phyloP scores from a whole-genome alignment of 1,284 basidiomycete species.

The Xerocomus tenax region DNA sequence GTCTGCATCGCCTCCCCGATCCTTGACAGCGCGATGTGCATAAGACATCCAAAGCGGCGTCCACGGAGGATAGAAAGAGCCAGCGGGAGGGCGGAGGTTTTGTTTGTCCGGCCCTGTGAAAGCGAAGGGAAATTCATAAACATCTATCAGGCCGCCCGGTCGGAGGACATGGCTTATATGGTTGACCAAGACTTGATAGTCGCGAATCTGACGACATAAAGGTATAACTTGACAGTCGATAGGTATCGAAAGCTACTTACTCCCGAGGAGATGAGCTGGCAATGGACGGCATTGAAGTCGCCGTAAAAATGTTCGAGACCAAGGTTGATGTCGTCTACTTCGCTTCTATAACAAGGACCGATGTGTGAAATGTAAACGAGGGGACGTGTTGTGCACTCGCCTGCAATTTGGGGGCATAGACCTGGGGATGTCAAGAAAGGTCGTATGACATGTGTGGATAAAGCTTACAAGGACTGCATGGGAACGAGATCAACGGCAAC shows the following conservation, averaged over 20 bases:
- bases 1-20: conserved; percentile 53
- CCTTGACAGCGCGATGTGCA: conserved; percentile 41
- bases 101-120: conserved; percentile 46
- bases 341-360: conserved; percentile 44
- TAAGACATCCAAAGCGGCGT: conserved; percentile 55
- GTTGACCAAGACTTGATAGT: conserved; percentile 57
- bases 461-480: conserved; percentile 55
- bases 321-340: conserved; percentile 75
- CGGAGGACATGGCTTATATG: conserved; percentile 59
- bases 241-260: conserved; percentile 36
- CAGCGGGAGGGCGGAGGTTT: conserved; percentile 37
- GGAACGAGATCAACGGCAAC: conserved; percentile 73
- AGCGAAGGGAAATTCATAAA: conserved; percentile 62
- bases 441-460: conserved; percentile 10
- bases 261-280: conserved; percentile 59
- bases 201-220: conserved; percentile 46
- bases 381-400: conserved; percentile 32
- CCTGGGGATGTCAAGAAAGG: conserved; percentile 30
- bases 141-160: conserved; percentile 57
- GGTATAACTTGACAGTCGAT: conserved; percentile 10
- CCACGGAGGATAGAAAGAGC: conserved; percentile 43
- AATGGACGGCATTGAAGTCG: conserved; percentile 66
- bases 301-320: conserved; percentile 72
- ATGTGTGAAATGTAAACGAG: conserved; percentile 6
- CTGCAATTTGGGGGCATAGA: conserved; percentile 62